phyloP scores from a whole-genome alignment of 2,329 filamentous ascomycete genomes.

The Trichophyton schoenleinii region DNA sequence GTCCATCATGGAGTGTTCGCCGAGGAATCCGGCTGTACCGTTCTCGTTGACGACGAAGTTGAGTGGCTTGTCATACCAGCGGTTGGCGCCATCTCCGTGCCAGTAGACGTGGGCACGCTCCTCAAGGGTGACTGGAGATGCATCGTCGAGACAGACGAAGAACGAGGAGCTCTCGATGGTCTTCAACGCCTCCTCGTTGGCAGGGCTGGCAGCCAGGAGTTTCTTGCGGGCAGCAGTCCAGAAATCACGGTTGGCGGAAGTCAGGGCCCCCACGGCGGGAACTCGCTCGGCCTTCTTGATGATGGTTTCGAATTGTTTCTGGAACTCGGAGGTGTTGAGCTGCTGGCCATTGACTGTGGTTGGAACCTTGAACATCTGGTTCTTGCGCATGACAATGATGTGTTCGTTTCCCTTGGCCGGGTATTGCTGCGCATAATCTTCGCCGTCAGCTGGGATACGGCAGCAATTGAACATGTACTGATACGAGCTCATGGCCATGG shows the following conservation, averaged over 20 bases:
- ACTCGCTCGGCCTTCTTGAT: conserved; percentile 64
- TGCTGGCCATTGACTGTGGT: conserved; percentile 72
- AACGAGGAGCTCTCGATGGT: conserved; percentile 83
- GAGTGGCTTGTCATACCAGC: conserved; percentile 95
- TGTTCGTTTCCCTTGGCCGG: conserved; percentile 63
- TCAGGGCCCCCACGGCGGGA: conserved; percentile 70
- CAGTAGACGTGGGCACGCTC: conserved; percentile 94
- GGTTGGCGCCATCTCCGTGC: conserved; percentile 91
- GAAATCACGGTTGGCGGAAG: conserved; percentile 82
- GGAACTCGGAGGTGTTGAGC: conserved; percentile 78
- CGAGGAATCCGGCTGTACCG: conserved; percentile 92
- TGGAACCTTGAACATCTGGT: conserved; percentile 88
- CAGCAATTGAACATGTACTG: conserved; percentile 97
- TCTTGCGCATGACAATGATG: conserved; percentile 83
- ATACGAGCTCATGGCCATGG: conserved; percentile 97
- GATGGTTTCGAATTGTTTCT: conserved; percentile 74
- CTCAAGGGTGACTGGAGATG: conserved; percentile 79
- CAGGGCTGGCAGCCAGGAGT: conserved; percentile 61
- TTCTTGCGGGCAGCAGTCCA: conserved; percentile 75
- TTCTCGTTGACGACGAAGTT: conserved; percentile 99
- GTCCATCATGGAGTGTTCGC: conserved; percentile 99
- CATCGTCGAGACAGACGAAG: conserved; percentile 84
- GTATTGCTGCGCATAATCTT: conserved; percentile 76
- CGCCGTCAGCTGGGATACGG: conserved; percentile 68
- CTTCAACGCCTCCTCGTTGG: conserved; percentile 66